Percentiles rank a stretch among this genome's conserved stretches.
Evolutionary conservation across 2,329 filamentous ascomycete species (phyloP).

Genomic region (Pseudonectria foliicola): DNA sequence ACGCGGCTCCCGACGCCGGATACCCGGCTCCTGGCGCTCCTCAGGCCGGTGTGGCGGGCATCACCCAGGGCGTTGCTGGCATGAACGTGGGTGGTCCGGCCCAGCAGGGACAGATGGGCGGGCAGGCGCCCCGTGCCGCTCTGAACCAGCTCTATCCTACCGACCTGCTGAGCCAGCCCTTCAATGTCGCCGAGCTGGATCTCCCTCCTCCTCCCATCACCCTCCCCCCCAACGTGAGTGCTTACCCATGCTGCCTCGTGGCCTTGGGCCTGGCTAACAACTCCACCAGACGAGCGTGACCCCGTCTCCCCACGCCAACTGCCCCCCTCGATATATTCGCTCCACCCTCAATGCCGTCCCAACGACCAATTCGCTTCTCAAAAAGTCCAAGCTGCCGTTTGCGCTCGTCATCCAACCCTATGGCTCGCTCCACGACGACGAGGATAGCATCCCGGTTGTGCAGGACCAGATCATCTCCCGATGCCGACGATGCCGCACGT

Average conservation of each 20-base stretch:
- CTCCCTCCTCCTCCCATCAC: slow-evolving; percentile 85
- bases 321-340: slow-evolving; percentile 85
- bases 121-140: slow-evolving; percentile 36
- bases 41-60: slow-evolving; percentile 16
- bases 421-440: slow-evolving; percentile 81
- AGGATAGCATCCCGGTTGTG: slow-evolving; percentile 85
- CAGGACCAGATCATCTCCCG: slow-evolving; percentile 96
- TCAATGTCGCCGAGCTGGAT: slow-evolving; percentile 89
- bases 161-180: slow-evolving; percentile 85
- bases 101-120: slow-evolving; percentile 34
- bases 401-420: slow-evolving; percentile 96
- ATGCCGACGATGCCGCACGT: slow-evolving; percentile 90
- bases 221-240: slow-evolving; percentile 81
- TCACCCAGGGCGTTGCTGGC: slow-evolving; percentile 51
- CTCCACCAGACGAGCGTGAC: slow-evolving; percentile 70
- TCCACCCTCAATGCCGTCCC: slow-evolving; percentile 93
- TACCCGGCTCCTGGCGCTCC: slow-evolving; percentile 49
- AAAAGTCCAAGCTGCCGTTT: slow-evolving; percentile 94
- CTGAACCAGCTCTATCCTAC: slow-evolving; percentile 89
- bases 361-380: slow-evolving; percentile 84
- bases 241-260: neutral
- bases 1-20: slow-evolving; percentile 60
- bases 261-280: slow-evolving; percentile 30
- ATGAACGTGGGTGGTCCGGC: slow-evolving; percentile 63
- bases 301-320: slow-evolving; percentile 84